Evolutionary conservation across 352 stramenopile species (phyloP).

Genomic region (Globisporangium canariense): DNA sequence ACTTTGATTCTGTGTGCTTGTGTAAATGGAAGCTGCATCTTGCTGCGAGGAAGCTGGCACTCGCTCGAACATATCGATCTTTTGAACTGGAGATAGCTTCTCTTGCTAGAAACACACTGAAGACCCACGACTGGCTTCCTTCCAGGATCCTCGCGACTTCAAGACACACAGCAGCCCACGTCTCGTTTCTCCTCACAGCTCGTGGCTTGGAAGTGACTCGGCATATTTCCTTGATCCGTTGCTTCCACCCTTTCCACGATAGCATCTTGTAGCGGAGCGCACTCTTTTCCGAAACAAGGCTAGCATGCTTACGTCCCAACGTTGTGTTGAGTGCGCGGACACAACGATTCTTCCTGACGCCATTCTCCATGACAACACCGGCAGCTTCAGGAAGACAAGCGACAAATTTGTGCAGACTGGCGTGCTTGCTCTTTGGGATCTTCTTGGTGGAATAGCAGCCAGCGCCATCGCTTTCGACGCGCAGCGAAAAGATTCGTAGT

Average conservation of each 20-base stretch:
- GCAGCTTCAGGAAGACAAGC: conserved; percentile 32
- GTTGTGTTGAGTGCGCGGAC: conserved; percentile 19
- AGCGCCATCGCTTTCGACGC: conserved; percentile 28
- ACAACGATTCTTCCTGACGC: conserved; percentile 30
- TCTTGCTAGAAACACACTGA: conserved; percentile 22
- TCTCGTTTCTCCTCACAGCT: conserved; percentile 24
- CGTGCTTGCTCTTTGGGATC: conserved; percentile 23
- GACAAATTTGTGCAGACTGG: conserved; percentile 50
- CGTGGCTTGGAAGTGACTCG: background rate
- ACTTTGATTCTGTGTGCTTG: conserved; percentile 16
- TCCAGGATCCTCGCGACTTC: conserved; percentile 37
- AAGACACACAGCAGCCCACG: conserved; percentile 37
- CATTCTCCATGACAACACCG: conserved; percentile 30
- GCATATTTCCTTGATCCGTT: conserved; percentile 17
- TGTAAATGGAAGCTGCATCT: conserved; percentile 22
- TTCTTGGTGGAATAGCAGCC: conserved; percentile 39
- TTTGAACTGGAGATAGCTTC: conserved; percentile 28
- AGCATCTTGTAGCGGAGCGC: conserved; percentile 12
- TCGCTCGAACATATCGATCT: conserved; percentile 21
- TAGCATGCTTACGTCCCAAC: conserved; percentile 7
- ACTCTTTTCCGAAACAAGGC: conserved; percentile 12
- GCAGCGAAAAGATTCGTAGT: conserved; percentile 34
- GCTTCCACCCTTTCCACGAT: conserved; percentile 31
- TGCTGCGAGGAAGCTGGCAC: conserved; percentile 30
- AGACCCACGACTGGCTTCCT: conserved; percentile 32